phyloP scores from a whole-genome alignment of 331 rosid genomes.

The Malus hybrid region DNA sequence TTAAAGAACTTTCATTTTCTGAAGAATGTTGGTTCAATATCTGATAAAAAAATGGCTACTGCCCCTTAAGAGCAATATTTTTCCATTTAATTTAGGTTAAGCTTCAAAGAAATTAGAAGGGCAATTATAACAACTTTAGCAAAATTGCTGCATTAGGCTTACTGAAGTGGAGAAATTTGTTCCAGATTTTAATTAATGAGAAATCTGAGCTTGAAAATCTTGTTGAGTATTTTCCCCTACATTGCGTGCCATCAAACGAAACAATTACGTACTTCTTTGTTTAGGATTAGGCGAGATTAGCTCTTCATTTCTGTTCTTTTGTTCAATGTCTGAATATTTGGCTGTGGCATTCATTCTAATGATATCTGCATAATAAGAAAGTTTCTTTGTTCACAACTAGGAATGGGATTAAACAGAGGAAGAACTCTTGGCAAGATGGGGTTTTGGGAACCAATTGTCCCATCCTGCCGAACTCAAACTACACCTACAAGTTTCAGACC shows the following conservation, averaged over 20 bases:
- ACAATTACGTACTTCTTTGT: neutral
- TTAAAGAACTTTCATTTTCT: neutral
- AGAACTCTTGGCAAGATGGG: slow-evolving; percentile 99
- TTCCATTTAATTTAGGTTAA: neutral
- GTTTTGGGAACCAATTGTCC: slow-evolving; percentile 93
- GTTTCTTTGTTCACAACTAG: slow-evolving; percentile 23
- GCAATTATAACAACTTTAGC: neutral
- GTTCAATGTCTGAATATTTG: neutral
- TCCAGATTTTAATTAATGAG: neutral
- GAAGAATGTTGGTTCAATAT: neutral
- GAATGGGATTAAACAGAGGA: slow-evolving; percentile 95
- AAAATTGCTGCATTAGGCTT: neutral
- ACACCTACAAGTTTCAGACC: slow-evolving; percentile 74
- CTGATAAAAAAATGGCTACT: neutral
- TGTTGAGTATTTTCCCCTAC: neutral
- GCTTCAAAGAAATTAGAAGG: neutral
- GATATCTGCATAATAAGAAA: neutral
- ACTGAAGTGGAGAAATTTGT: neutral
- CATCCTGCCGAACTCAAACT: slow-evolving; percentile 81
- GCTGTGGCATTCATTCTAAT: neutral
- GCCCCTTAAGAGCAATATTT: neutral
- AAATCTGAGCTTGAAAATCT: neutral
- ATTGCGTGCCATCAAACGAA: neutral
- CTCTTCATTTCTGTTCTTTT: neutral
- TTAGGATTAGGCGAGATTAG: neutral